These are phyloP conservation scores for Tulasnella sp. DNA, from an alignment of 768 basidiomycete species.

Conservation along the genomic window DNA sequence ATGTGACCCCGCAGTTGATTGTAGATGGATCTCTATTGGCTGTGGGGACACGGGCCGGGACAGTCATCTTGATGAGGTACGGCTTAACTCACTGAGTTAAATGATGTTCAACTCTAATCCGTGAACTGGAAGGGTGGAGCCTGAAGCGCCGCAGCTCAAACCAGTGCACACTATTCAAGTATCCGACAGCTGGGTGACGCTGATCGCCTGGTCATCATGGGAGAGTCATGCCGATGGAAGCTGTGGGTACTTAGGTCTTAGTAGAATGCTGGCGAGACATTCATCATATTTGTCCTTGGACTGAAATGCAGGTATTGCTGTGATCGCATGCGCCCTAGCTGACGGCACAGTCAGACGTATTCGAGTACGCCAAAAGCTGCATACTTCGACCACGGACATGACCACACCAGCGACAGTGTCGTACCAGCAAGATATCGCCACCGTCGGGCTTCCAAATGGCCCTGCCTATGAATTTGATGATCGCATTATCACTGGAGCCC, in stretches of 20 bases:
- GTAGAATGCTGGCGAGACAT: neutral
- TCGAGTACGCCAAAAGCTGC: too few species aligned
- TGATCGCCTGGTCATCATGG: neutral
- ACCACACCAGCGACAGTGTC: too few species aligned
- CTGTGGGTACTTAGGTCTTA: neutral
- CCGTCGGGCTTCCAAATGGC: neutral
- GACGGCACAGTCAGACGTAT: too few species aligned
- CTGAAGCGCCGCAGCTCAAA: neutral
- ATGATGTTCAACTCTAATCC: neutral
- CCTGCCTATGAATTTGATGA: neutral
- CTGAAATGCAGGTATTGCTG: too few species aligned
- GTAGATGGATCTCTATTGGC: constrained; percentile 11
- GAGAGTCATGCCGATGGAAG: neutral
- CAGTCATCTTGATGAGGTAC: constrained; percentile 8
- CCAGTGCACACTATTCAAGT: neutral
- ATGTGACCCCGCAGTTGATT: too few species aligned
- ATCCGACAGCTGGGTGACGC: neutral
- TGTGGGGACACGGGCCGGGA: constrained; percentile 11
- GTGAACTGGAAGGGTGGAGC: neutral
- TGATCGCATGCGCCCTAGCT: too few species aligned
- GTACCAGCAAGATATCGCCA: neutral
- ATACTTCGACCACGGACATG: neutral
- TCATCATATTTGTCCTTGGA: neutral
- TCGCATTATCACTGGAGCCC: neutral
- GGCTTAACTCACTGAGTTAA: neutral